Evolutionary conservation across 257 asterid genomes (phyloP), one percentile per base, ranked within the genome.

Genomic region (Hygrophila difformis): DNA sequence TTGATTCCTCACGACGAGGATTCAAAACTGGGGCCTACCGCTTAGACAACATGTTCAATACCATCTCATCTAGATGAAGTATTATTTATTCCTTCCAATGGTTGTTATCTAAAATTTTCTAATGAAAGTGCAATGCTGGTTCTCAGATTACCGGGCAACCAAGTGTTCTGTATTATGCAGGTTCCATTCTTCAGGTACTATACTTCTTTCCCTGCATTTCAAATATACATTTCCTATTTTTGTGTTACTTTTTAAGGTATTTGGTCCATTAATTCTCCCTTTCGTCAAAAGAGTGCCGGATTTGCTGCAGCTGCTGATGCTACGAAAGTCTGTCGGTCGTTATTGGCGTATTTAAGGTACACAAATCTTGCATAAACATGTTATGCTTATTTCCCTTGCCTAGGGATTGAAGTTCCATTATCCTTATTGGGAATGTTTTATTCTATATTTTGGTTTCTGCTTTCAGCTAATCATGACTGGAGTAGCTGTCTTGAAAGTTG

Each of bases 221-320:
- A 89, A 96, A 96, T 89, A 70, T 14, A 9, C 28, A 17, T 23
- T 43, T 45, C 47, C n/a, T 22, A 35, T 4, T 3, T 13, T 39
- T n/a, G 60, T 41, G 35, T 47, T 10, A 49, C 38, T 22, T 10
- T 47, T 31, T 61, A 15, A 46, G 39, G 45, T 21, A n/a, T 39
- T 43, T 53, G 41, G 51, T 39, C 11, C 56, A 37, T 42, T 18
- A 44, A 51, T 61, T 39, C 49, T 17, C 10, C 49, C 22, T 38
- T 64, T 54, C 60, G 7, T 51, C 59, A 43, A 42, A 58, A 88
- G 97, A 73, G 74, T 71, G 94, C 96, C 69, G 98, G 98, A 55
- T 89, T 82, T 68, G 66, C 96, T 66, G 98, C 92, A 1, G 98
- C 98, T 34, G 74, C 94, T 58, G 98, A 89, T 70, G 98, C 98